A percentile compares a stretch with the other conserved stretches of the same genome.
Evolutionary conservation across 2,329 filamentous ascomycete species (phyloP).

Genomic region (Aspergillus novofumigatus): DNA sequence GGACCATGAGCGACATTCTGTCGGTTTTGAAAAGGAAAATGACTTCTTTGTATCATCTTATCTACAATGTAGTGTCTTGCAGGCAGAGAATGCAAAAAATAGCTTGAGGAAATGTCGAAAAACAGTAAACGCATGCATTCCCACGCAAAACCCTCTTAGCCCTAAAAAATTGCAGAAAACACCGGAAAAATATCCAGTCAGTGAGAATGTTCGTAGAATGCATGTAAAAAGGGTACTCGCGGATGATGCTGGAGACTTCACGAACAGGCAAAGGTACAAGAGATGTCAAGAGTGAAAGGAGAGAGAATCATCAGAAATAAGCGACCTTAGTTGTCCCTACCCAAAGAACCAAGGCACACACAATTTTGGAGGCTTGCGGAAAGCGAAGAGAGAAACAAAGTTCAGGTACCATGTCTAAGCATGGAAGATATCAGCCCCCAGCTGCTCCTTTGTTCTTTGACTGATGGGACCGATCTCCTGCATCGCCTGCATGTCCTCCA

Average conservation of each 20-base stretch:
- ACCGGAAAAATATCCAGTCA: background rate
- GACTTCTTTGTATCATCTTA: background rate
- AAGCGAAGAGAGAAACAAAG: background rate
- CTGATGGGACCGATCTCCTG: constrained; percentile 36
- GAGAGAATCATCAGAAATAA: background rate
- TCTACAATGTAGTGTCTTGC: background rate
- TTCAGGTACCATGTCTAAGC: constrained; percentile 6
- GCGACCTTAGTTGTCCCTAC: background rate
- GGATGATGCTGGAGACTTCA: constrained; percentile 12
- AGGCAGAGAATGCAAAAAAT: background rate
- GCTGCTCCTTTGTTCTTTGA: constrained; percentile 30
- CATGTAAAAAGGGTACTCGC: constrained; percentile 2
- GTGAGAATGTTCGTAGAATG: background rate
- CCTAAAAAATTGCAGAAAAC: background rate
- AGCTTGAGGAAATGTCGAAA: background rate
- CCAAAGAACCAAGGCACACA: background rate
- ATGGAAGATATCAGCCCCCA: constrained; percentile 12
- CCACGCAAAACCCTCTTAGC: background rate
- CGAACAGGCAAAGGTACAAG: constrained; percentile 7
- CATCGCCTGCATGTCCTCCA: constrained; percentile 56
- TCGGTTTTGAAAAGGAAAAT: background rate
- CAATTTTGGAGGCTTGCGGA: background rate
- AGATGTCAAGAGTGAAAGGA: constrained; percentile 3
- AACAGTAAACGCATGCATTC: background rate
- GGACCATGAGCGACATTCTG: background rate